Conservation (phyloP, 306 rosid genomes). For the Quercus aquifolioides region DNA sequence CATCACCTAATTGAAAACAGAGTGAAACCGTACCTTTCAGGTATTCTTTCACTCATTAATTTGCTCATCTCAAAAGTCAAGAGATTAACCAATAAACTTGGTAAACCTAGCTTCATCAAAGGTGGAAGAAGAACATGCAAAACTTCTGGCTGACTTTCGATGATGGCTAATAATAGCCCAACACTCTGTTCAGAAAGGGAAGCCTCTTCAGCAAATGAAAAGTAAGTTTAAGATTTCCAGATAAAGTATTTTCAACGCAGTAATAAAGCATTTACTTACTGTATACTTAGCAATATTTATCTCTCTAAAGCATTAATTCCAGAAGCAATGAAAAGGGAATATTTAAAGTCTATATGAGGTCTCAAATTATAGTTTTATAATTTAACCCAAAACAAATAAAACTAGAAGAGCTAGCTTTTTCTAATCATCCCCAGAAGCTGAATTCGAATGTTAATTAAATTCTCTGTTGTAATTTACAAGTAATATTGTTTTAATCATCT, state of each 20-base stretch:
- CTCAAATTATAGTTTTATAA: not conserved
- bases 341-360: not conserved
- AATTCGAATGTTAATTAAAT: not conserved
- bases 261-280: not conserved
- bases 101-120: constrained; percentile 76
- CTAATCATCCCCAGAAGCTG: not conserved
- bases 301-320: not conserved
- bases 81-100: constrained; percentile 61
- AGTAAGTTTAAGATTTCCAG: not conserved
- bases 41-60: constrained; percentile 50
- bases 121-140: constrained; percentile 56
- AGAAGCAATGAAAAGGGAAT: not conserved
- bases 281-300: not conserved
- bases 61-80: constrained; percentile 63
- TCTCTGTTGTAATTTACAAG: not conserved
- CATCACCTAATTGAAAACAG: not conserved
- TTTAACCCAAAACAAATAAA: not conserved
- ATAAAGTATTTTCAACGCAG: not conserved
- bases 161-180: constrained; percentile 64
- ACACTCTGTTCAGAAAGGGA: constrained; percentile 54
- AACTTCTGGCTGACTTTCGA: constrained; percentile 61
- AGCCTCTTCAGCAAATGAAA: constrained; percentile 22
- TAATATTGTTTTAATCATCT: not conserved
- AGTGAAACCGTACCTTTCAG: constrained; percentile 61
- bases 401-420: not conserved